A percentile compares a stretch with the other conserved stretches of the same genome.
phyloP scores from a whole-genome alignment of 164 flowering plant species.

The Magnolia kwangsiensis region DNA sequence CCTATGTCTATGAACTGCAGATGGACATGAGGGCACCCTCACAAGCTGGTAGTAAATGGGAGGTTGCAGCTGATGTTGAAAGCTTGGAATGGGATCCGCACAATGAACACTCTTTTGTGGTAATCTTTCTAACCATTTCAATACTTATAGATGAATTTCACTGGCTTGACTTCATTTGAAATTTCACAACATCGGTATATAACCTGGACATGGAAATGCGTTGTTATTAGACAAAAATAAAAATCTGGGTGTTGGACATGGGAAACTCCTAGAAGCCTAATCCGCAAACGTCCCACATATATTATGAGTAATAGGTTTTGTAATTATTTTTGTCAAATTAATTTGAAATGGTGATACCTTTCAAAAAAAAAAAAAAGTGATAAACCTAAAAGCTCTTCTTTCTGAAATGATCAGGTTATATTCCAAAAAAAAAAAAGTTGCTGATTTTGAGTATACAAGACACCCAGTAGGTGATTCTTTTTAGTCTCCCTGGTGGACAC shows the following conservation, averaged over 20 bases:
- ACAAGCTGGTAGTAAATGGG: constrained; percentile 68
- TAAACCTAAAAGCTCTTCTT: too few relatives aligned
- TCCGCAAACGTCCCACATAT: too few relatives aligned
- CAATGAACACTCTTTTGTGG: constrained; percentile 73
- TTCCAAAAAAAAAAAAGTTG: too few relatives aligned
- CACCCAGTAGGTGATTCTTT: too few relatives aligned
- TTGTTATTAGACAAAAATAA: background rate
- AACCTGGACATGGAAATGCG: background rate
- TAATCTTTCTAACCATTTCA: constrained; percentile 21
- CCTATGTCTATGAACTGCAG: constrained; percentile 34
- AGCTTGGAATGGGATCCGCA: constrained; percentile 98
- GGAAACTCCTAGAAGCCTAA: too few relatives aligned
- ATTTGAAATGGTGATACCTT: too few relatives aligned
- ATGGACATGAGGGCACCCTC: constrained; percentile 70
- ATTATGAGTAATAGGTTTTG: too few relatives aligned
- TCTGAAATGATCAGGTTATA: too few relatives aligned
- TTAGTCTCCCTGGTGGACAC: too few relatives aligned
- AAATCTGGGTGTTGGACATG: too few relatives aligned
- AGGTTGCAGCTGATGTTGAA: constrained; percentile 82
- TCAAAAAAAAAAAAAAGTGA: constrained; percentile 5
- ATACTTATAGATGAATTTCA: background rate
- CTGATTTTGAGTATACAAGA: too few relatives aligned
- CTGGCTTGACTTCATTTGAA: background rate
- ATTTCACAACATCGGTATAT: background rate
- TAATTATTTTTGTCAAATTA: too few relatives aligned